Percentiles rank a stretch among this genome's conserved stretches.
phyloP scores from a whole-genome alignment of 2,329 filamentous ascomycete species.

The Monascus ruber region DNA sequence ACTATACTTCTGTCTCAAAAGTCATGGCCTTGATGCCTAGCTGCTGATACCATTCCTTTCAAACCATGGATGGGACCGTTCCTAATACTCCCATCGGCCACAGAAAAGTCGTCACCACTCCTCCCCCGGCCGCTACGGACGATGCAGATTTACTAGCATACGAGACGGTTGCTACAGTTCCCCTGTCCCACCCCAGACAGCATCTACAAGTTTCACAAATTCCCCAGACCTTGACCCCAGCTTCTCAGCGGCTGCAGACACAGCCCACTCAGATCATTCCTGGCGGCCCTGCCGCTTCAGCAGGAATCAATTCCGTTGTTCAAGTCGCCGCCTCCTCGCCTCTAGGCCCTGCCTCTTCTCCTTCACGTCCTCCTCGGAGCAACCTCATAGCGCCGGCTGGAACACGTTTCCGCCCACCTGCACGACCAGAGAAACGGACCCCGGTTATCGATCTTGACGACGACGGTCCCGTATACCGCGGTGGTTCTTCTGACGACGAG shows the following conservation, averaged over 20 bases:
- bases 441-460: conserved; percentile 41
- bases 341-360: conserved; percentile 39
- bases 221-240: conserved; percentile 30
- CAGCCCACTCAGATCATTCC: conserved; percentile 51
- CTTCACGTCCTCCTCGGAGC: conserved; percentile 37
- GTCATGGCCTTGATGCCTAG: conserved; percentile 18
- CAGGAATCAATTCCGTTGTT: conserved; percentile 37
- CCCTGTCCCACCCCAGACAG: conserved; percentile 24
- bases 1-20: conserved; percentile 1
- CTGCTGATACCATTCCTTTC: conserved; percentile 17
- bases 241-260: conserved; percentile 40
- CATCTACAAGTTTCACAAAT: conserved; percentile 4
- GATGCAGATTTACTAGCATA: conserved; percentile 19
- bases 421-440: conserved; percentile 28
- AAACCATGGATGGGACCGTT: conserved; percentile 28
- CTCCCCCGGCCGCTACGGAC: conserved; percentile 16
- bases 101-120: conserved; percentile 20
- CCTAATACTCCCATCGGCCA: conserved; percentile 30
- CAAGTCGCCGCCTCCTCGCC: conserved; percentile 90
- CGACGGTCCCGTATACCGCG: conserved; percentile 46
- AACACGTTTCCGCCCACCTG: conserved; percentile 53
- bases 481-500: conserved; percentile 52
- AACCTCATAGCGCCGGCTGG: conserved; percentile 64
- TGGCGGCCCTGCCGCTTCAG: conserved; percentile 26
- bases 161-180: conserved; percentile 40